Conservation (phyloP, 2,329 filamentous ascomycete species). For the Xylariales sp. region DNA sequence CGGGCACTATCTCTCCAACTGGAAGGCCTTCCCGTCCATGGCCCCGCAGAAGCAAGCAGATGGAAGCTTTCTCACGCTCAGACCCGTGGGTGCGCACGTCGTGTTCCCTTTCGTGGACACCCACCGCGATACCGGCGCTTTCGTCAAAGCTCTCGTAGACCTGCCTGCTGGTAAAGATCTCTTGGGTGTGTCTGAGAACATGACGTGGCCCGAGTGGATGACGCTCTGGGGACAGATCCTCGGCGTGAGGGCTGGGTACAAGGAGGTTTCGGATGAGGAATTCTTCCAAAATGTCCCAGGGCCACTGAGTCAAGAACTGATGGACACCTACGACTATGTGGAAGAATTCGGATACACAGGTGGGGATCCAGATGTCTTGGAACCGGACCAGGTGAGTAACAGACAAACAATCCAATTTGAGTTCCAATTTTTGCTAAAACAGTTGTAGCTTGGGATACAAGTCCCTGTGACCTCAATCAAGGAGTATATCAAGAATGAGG, state of each 20-base stretch:
- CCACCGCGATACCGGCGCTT: slow-evolving; percentile 2
- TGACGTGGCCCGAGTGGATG: slow-evolving; percentile 4
- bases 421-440: background rate
- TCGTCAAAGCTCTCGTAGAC: slow-evolving; percentile 7
- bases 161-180: slow-evolving; percentile 2
- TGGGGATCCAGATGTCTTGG: slow-evolving; percentile 3
- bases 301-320: background rate
- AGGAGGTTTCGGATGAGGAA: slow-evolving; percentile 2
- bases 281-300: slow-evolving; percentile 1
- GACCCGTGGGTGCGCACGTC: background rate
- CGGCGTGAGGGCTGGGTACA: slow-evolving; percentile 4
- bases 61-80: slow-evolving; percentile 6
- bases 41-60: slow-evolving; percentile 7
- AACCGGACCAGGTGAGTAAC: slow-evolving; percentile 4
- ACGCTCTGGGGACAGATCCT: slow-evolving; percentile 4
- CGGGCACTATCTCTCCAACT: slow-evolving; percentile 10
- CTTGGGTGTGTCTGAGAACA: slow-evolving; percentile 5
- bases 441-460: background rate
- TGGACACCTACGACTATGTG: slow-evolving; percentile 1
- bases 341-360: slow-evolving; percentile 4
- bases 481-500: slow-evolving; percentile 2
- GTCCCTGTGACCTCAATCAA: background rate
- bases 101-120: slow-evolving; percentile 1
- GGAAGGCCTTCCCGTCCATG: slow-evolving; percentile 7
- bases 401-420: background rate